A percentile compares a stretch with the other conserved stretches of the same genome.
These are phyloP conservation scores for Danielia reshetovae DNA, from an alignment of 805 yeast species.

Conservation along the genomic window DNA sequence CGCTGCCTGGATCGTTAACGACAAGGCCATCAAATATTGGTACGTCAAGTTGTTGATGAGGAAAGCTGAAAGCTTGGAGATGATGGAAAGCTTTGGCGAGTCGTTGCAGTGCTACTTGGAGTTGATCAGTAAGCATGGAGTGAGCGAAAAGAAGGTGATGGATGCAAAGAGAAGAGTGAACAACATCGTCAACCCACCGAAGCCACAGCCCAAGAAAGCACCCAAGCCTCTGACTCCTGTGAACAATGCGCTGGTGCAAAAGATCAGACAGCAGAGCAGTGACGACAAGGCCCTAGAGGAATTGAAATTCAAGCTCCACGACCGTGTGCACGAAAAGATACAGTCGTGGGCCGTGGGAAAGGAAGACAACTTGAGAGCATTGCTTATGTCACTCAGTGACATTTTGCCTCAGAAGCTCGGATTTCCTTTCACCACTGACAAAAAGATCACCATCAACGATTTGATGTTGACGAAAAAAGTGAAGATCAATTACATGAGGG, in stretches of 20 bases:
- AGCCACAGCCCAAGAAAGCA: constrained; percentile 15
- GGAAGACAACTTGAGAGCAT: constrained; percentile 74
- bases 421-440: constrained; percentile 26
- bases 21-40: constrained; percentile 59
- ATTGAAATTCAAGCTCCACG: constrained; percentile 53
- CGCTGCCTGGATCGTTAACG: constrained; percentile 32
- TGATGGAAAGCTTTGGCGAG: constrained; percentile 62
- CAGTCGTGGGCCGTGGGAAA: constrained; percentile 69
- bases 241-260: constrained; percentile 18
- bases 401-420: constrained; percentile 48
- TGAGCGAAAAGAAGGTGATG: constrained; percentile 56
- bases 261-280: constrained; percentile 33
- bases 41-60: constrained; percentile 68
- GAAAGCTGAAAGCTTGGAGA: constrained; percentile 83
- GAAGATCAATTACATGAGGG: constrained; percentile 77
- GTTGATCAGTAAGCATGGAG: constrained; percentile 61
- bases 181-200: constrained; percentile 55
- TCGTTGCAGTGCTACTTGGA: constrained; percentile 60
- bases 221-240: background rate
- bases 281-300: constrained; percentile 12
- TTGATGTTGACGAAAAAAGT: constrained; percentile 87
- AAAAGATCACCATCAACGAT: constrained; percentile 58
- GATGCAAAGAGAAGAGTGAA: constrained; percentile 83
- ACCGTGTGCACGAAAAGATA: constrained; percentile 52
- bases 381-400: constrained; percentile 63